Conservation (phyloP, 2,329 filamentous ascomycete genomes). For the Microcyclosporella mali region DNA sequence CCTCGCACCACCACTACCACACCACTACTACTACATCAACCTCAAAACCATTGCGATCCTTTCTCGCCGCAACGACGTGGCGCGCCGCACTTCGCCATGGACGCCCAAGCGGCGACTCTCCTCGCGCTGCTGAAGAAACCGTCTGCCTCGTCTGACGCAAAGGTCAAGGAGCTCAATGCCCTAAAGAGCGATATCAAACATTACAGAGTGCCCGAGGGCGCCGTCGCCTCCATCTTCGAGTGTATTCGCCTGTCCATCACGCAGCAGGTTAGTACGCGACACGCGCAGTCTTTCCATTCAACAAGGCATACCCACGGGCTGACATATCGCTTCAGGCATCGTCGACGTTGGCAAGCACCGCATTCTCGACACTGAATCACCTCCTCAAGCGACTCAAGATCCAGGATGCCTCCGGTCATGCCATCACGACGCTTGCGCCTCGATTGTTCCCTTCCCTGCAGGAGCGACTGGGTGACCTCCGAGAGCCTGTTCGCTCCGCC, state of each 20-base stretch:
- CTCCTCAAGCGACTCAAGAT: conserved; percentile 78
- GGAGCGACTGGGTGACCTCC: conserved; percentile 80
- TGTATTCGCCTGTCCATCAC: conserved; percentile 68
- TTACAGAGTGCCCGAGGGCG: conserved; percentile 73
- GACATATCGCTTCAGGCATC: conserved; percentile 46
- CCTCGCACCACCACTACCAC: not conserved
- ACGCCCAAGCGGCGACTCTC: conserved; percentile 50
- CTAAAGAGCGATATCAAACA: conserved; percentile 90
- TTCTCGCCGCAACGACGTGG: not conserved
- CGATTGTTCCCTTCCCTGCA: conserved; percentile 68
- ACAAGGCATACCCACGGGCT: no score
- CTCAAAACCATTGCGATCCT: not conserved
- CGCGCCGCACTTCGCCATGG: conserved; percentile 39
- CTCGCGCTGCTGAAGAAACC: conserved; percentile 52
- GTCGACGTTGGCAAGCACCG: conserved; percentile 65
- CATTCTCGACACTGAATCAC: conserved; percentile 82
- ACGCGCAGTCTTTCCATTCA: no score
- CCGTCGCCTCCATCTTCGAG: conserved; percentile 71
- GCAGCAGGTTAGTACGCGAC: conserved; percentile 45
- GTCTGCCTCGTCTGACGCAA: conserved; percentile 62
- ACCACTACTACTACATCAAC: conserved; percentile 1
- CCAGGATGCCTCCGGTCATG: conserved; percentile 70
- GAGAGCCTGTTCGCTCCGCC: conserved; percentile 73
- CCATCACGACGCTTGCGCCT: conserved; percentile 58
- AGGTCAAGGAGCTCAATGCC: conserved; percentile 63